Evolutionary conservation across 495 filamentous ascomycete genomes (phyloP), one percentile per base, ranked within the genome.

Genomic region (Filosporella fistucella): DNA sequence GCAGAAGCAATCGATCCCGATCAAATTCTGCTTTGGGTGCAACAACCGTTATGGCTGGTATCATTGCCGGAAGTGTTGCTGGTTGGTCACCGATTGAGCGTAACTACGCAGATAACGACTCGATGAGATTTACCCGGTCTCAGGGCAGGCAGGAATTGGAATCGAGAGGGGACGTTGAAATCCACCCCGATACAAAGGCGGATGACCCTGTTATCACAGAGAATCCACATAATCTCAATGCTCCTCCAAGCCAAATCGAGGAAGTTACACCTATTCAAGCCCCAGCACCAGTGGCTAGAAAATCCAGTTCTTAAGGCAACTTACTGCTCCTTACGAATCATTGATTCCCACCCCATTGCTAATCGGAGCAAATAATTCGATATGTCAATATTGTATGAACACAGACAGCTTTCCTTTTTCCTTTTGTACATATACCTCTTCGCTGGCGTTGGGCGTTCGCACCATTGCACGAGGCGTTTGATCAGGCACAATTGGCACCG

Each of bases 1-100:
- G 67, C 42, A 76, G 74, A 43, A 84, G 80, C 52, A 81, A 76
- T 25, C 80, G 90, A 47, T 95, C 90, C 26, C 81, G 90, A 16
- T 94, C 89, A 4, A 95, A 90, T 65, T 94, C 88, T 0, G 81
- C 85, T 2, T 77, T 95, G 38, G 89, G 87, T 9, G 87, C 88
- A 2, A 86, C 88, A 4, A 82, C 87, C 24, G 88, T 89, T 26
- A 86, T 86, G 88, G 84, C 89, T 20, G 90, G 90, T 51, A 80
- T 96, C 39, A 82, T 96, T 47, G 90, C 89, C 28, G 89, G 88
- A 42, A 85, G 84, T 65, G 82, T 96, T 39, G 77, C 72, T 18
- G 88, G 88, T 33, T 95, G 88, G 89, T 94, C 89, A 39, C 90
- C 90, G 0, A 86, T 93, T 45, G 88, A 89, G 45, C 70, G 77